Conservation (phyloP, 345 rosid genomes). For the Eucalyptus brandiana region DNA sequence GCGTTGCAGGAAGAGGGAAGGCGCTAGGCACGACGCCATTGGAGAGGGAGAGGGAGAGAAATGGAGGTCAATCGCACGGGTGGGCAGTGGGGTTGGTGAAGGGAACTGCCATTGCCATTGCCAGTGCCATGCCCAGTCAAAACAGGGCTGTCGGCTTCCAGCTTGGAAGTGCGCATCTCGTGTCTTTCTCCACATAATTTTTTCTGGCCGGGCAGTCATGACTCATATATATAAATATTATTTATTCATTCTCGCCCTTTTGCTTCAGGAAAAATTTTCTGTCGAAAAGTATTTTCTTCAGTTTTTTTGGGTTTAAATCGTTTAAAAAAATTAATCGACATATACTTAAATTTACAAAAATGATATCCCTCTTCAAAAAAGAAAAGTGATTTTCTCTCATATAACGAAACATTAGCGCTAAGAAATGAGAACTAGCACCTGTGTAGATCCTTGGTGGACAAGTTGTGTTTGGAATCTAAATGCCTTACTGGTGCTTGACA, state of each 20-base stretch:
- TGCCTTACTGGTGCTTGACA: background rate
- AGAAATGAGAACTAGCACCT: no score
- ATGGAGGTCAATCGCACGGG: background rate
- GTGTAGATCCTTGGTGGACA: no score
- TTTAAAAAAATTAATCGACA: no score
- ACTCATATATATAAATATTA: no score
- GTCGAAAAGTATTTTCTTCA: background rate
- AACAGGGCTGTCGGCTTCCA: background rate
- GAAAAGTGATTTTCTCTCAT: background rate
- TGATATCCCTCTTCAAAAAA: background rate
- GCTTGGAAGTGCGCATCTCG: background rate
- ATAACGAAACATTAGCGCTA: accelerated
- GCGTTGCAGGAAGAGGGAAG: background rate
- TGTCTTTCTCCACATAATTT: background rate
- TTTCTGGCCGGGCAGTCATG: background rate
- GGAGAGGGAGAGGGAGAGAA: background rate
- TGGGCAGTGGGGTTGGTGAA: background rate
- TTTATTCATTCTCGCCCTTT: background rate
- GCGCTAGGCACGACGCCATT: background rate
- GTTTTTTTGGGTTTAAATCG: no score
- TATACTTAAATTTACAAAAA: no score
- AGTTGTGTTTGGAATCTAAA: background rate
- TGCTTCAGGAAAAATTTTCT: accelerated
- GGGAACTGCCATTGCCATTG: background rate
- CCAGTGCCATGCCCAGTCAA: background rate